A percentile compares a stretch with the other conserved stretches of the same genome.
phyloP scores from a whole-genome alignment of 129 eudicot species.

The Artemisia argyi region DNA sequence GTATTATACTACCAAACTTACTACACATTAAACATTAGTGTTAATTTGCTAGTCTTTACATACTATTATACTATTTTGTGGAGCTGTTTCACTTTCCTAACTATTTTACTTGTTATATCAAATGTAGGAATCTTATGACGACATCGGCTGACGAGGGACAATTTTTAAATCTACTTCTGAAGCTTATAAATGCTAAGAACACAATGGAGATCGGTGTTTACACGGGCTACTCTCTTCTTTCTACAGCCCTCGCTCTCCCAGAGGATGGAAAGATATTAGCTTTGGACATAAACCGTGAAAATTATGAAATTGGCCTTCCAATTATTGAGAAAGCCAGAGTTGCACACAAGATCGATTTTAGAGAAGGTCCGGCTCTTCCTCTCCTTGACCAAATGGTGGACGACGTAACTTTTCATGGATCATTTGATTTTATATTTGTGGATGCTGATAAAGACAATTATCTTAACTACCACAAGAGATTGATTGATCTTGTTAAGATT shows the following conservation, averaged over 20 bases:
- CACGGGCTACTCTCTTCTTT: conserved; percentile 50
- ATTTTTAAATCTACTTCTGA: conserved; percentile 43
- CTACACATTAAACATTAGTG: too few relatives aligned
- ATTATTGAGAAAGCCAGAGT: conserved; percentile 23
- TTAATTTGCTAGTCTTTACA: too few relatives aligned
- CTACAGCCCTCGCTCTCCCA: conserved; percentile 53
- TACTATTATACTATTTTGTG: background rate
- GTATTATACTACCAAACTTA: too few relatives aligned
- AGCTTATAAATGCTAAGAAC: conserved; percentile 49
- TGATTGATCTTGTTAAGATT: conserved; percentile 29
- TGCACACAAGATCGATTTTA: conserved; percentile 24
- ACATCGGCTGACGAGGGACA: conserved; percentile 68
- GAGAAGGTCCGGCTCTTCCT: conserved; percentile 27
- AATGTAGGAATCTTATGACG: conserved; percentile 50
- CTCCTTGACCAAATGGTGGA: conserved; percentile 30
- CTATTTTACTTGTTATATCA: background rate
- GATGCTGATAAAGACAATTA: conserved; percentile 36
- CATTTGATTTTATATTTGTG: conserved; percentile 33
- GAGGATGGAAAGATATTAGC: conserved; percentile 44
- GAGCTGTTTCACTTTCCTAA: conserved; percentile 18
- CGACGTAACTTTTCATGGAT: conserved; percentile 20
- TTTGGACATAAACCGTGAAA: conserved; percentile 21
- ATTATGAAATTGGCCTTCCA: conserved; percentile 26
- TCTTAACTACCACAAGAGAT: conserved; percentile 28
- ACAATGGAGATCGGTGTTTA: conserved; percentile 45